These are phyloP conservation scores for Macrophomina tecta DNA, from an alignment of 2,329 filamentous ascomycete species.

Conservation along the genomic window DNA sequence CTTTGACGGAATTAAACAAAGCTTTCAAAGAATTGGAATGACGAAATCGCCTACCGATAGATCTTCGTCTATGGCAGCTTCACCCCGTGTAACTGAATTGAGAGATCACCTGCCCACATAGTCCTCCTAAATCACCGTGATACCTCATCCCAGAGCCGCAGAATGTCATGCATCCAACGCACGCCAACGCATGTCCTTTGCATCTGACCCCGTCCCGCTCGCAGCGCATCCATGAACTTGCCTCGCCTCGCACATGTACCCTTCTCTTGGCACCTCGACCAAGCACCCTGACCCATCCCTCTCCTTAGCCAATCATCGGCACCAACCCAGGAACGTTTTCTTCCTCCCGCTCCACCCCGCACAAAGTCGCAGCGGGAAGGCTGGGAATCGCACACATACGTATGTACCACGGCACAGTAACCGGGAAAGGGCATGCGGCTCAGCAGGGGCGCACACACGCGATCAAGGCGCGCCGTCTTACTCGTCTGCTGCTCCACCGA, in stretches of 20 bases:
- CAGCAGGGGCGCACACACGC: conserved; percentile 5
- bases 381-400: too few relatives aligned
- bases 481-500: neutral
- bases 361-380: too few relatives aligned
- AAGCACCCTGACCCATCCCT: neutral
- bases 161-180: neutral
- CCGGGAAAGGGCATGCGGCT: neutral
- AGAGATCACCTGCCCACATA: neutral
- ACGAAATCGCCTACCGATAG: too few relatives aligned
- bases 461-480: conserved; percentile 14
- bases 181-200: too few relatives aligned
- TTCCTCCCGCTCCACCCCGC: neutral
- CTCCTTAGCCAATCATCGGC: neutral
- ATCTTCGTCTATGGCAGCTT: neutral
- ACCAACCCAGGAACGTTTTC: conserved; percentile 1
- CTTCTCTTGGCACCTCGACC: neutral
- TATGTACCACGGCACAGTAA: neutral
- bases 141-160: neutral
- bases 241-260: neutral
- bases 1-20: neutral
- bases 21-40: too few relatives aligned
- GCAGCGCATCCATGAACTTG: neutral
- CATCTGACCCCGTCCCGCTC: neutral
- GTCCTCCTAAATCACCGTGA: neutral
- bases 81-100: neutral